Evolutionary conservation across 768 basidiomycete species (phyloP), one percentile per base, ranked within the genome.

Genomic region (Tricholoma hemisulphureum): DNA sequence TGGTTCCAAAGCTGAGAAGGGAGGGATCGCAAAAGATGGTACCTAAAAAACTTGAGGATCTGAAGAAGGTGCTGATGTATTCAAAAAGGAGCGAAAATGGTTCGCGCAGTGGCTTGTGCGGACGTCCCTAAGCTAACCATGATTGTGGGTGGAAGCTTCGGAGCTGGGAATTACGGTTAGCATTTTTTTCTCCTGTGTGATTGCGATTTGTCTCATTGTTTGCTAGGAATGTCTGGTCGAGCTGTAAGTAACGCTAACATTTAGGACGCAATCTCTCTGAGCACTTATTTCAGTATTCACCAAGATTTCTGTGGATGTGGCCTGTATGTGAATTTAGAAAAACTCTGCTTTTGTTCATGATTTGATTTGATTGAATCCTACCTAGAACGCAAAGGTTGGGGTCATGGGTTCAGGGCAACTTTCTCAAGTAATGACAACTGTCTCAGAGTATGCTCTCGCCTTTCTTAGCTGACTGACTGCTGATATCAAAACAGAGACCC

Each of bases 231-330:
- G 94, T 88, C 92, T 60, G 94, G 94, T 18, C 81, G 94, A 55
- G 91, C 94, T 58, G 93, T 95, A 70, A 77, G 90, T 81, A 13
- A 56, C 9, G n/a, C 26, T 50, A 52, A 35, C 46, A 20, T 58
- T 59, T 21, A 23, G 4, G 29, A 20, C 32, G 26, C 26, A 4
- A 18, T 49, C 43, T 32, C 43, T 20, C 32, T 7, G 54, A 34
- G 51, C 49, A 46, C 32, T 10, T 37, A 58, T n/a, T 49, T 56
- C 51, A 95, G 87, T 98, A 96, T 73, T 93, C 91, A 4, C 95
- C 95, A 16, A 82, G 93, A 58, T 97, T 98, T 81, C 73, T 98
- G 52, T 98, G 93, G 91, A 95, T 95, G 93, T 98, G 95, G 95
- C 95, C 95, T 57, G 91, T 92, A 73, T 66, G 89, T 75, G 45